A percentile compares a stretch with the other conserved stretches of the same genome.
Evolutionary conservation across 2,329 filamentous ascomycete species (phyloP).

Genomic region (Bipolaris cookei): DNA sequence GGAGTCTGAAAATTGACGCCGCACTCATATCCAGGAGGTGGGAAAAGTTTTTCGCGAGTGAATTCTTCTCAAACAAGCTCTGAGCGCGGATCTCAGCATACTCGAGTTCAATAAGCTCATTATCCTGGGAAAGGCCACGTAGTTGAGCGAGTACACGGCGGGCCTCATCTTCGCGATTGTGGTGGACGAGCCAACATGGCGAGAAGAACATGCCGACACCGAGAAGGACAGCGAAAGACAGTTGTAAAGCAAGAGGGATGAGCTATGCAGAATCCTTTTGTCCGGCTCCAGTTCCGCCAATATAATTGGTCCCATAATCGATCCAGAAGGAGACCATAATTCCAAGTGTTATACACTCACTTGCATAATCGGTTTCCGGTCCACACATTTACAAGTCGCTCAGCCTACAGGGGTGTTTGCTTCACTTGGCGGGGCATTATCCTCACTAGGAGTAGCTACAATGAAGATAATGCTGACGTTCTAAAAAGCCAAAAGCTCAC

Average conservation of each 20-base stretch:
- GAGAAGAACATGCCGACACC: conserved; percentile 74
- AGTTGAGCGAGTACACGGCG: conserved; percentile 67
- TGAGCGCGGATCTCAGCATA: conserved; percentile 82
- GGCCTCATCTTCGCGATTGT: conserved; percentile 71
- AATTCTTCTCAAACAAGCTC: conserved; percentile 75
- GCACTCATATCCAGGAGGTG: conserved; percentile 64
- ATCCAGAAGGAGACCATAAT: conserved; percentile 66
- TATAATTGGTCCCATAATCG: conserved; percentile 50
- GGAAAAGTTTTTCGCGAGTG: conserved; percentile 70
- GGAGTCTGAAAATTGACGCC: conserved; percentile 61
- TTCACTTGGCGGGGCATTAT: no score
- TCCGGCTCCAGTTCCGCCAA: conserved; percentile 60
- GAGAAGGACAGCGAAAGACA: conserved; percentile 69
- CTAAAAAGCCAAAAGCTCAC: no score
- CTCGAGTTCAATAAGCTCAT: conserved; percentile 74
- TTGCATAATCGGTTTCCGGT: no score
- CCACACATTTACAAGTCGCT: no score
- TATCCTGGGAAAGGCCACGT: conserved; percentile 65
- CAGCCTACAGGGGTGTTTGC: no score
- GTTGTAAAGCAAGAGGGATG: conserved; percentile 72
- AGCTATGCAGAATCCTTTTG: conserved; percentile 77
- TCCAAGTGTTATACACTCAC: conserved; percentile 65
- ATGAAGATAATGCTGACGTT: no score
- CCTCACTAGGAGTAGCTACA: no score
- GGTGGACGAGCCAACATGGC: conserved; percentile 75